Evolutionary conservation across 768 basidiomycete species (phyloP).

Genomic region (Russula abietina): DNA sequence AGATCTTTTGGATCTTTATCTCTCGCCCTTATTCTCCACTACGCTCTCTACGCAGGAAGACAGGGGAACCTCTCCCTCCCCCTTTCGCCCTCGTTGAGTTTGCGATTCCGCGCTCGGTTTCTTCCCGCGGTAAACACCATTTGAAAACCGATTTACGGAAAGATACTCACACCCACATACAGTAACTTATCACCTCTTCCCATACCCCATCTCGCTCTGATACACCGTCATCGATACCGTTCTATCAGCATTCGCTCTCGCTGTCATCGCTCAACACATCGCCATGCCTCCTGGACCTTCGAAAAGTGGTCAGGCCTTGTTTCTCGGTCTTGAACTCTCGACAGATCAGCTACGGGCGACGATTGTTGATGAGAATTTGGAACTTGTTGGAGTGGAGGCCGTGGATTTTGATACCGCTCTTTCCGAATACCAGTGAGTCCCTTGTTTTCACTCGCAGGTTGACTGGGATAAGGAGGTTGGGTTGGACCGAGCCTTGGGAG

Average conservation of each 20-base stretch:
- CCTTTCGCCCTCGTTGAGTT: background rate
- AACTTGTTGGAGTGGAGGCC: constrained; percentile 74
- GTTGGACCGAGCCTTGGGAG: constrained; percentile 6
- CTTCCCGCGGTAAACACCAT: constrained; percentile 3
- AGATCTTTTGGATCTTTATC: background rate
- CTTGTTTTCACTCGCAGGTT: background rate
- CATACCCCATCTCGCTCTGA: constrained; percentile 1
- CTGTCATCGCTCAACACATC: background rate
- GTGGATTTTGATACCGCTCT: constrained; percentile 81
- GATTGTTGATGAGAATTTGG: constrained; percentile 76
- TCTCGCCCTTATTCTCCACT: background rate
- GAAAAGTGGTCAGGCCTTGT: constrained; percentile 49
- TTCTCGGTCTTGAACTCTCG: constrained; percentile 81
- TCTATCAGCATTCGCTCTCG: background rate
- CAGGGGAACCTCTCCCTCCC: background rate
- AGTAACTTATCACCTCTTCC: background rate
- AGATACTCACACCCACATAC: constrained; percentile 11
- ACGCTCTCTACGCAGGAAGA: background rate
- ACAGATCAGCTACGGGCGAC: constrained; percentile 80
- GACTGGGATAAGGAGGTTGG: background rate
- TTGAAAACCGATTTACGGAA: constrained; percentile 5
- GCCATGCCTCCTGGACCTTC: constrained; percentile 26
- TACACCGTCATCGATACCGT: background rate
- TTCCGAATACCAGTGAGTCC: constrained; percentile 72
- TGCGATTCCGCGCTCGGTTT: constrained; percentile 5